Percentiles rank a stretch among this genome's conserved stretches.
These are phyloP conservation scores for Cryptosporidium tyzzeri DNA, from an alignment of 169 alveolate species.

Conservation along the genomic window DNA sequence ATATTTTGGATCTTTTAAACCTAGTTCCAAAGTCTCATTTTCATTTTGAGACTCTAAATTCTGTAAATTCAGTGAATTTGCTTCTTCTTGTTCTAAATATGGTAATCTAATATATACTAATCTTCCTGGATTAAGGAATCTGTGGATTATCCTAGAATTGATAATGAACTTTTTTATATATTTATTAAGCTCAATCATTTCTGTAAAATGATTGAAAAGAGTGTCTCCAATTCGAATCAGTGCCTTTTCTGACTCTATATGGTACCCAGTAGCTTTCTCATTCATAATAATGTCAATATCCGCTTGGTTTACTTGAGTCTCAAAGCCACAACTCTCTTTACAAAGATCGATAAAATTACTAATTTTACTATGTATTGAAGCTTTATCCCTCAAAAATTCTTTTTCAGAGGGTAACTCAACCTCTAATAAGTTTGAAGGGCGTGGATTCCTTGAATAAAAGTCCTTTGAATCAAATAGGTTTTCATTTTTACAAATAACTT, in stretches of 20 bases:
- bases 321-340: neutral
- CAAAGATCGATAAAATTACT: neutral
- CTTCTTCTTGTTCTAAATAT: conserved; percentile 87
- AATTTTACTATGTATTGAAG: neutral
- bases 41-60: neutral
- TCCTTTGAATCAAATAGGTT: conserved; percentile 8
- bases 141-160: conserved; percentile 84
- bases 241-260: conserved; percentile 22
- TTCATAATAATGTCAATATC: conserved; percentile 27
- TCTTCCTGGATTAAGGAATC: conserved; percentile 89
- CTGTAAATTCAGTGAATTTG: conserved; percentile 5
- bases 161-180: conserved; percentile 78
- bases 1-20: neutral
- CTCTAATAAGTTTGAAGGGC: neutral
- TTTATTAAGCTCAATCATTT: conserved; percentile 74
- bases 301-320: neutral
- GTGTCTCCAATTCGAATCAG: conserved; percentile 19
- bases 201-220: conserved; percentile 19
- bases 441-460: conserved; percentile 18
- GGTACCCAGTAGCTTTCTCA: neutral
- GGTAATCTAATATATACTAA: conserved; percentile 82
- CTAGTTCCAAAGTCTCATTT: neutral
- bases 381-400: conserved; percentile 4
- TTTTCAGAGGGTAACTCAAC: conserved; percentile 9
- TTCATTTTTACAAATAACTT: conserved; percentile 22